Evolutionary conservation across 495 filamentous ascomycete genomes (phyloP).

Genomic region (Aspergillus leporis): DNA sequence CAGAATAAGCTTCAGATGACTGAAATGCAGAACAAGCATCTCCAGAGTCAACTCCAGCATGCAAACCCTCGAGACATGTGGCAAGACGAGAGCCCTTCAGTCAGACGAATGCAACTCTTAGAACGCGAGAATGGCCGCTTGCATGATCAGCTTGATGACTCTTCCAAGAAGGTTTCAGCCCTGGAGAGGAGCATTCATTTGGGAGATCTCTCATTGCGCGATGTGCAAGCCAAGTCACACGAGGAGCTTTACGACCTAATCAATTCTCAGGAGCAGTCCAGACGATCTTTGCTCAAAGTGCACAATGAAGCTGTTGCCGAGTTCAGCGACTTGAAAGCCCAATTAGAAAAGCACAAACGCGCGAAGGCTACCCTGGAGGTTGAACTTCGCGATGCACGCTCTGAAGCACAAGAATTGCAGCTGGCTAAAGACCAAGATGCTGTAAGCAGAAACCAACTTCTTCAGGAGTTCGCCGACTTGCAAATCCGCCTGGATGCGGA

Average conservation of each 20-base stretch:
- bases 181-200: conserved; percentile 83
- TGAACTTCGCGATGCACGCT: conserved; percentile 82
- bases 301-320: conserved; percentile 86
- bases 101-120: conserved; percentile 82
- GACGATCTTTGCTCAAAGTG: conserved; percentile 74
- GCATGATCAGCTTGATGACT: conserved; percentile 94
- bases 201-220: conserved; percentile 87
- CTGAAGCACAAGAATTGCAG: conserved; percentile 79
- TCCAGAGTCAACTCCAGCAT: conserved; percentile 83
- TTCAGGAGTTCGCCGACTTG: conserved; percentile 90
- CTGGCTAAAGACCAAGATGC: conserved; percentile 80
- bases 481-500: conserved; percentile 93
- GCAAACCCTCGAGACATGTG: conserved; percentile 57
- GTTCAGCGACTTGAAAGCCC: conserved; percentile 77
- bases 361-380: conserved; percentile 76
- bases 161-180: conserved; percentile 86
- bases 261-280: conserved; percentile 89
- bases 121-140: conserved; percentile 90
- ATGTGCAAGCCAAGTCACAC: conserved; percentile 90
- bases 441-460: conserved; percentile 77
- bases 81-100: conserved; percentile 81
- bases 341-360: conserved; percentile 83
- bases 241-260: conserved; percentile 94
- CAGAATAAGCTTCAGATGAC: conserved; percentile 95
- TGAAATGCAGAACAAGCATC: conserved; percentile 94